Base-by-base conservation (phyloP, 164 flowering plant species). In the Saururus chinensis region DNA sequence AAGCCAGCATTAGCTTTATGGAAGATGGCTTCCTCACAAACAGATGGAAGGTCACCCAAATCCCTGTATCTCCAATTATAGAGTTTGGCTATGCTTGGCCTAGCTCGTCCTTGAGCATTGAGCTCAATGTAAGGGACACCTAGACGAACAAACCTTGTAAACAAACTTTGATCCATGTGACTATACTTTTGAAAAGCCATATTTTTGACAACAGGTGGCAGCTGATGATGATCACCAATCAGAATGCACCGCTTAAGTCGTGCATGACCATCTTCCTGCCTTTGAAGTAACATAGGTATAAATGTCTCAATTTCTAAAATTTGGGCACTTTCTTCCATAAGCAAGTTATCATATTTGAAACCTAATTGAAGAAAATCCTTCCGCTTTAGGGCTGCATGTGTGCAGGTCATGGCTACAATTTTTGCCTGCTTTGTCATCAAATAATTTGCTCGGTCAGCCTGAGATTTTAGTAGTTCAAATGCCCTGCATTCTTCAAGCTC, bases 161-260 rank as follows among this genome's bases (percentile, higher is more conserved):
- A 93, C 19, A 93, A 77, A 70, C 96, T 88, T 71, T 93, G 99
- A 76, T 93, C 97, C 99, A 93, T 93, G 77, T 93, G 99, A 68
- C 99, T 93, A 71, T 93, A 93, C 72, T 93, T 93, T 64, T 93
- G 99, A 74, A 93, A 93, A 79, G 99, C 99, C 97, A 93, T 93
- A 74, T 93, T 93, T 77, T 93, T 93, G 45, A 93, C 99, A 58
- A 90, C 99, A 53, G 99, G 99, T 66, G 99, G 99, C 79, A 93
- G 74, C 74, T 93, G 97, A 69, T 93, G 99, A 71, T 90, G 99
- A 81, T 93, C 99, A 70, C 99, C 99, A 75, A 93, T 90, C 79
- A 93, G 71, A 75, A 93, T 90, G 77, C 97, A 90, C 57, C 99
- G 95, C 63, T 93, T 93, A 40, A 93, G 91, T 51, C 96, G 81